Evolutionary conservation across 495 filamentous ascomycete species (phyloP).

Genomic region (Podospora conica): DNA sequence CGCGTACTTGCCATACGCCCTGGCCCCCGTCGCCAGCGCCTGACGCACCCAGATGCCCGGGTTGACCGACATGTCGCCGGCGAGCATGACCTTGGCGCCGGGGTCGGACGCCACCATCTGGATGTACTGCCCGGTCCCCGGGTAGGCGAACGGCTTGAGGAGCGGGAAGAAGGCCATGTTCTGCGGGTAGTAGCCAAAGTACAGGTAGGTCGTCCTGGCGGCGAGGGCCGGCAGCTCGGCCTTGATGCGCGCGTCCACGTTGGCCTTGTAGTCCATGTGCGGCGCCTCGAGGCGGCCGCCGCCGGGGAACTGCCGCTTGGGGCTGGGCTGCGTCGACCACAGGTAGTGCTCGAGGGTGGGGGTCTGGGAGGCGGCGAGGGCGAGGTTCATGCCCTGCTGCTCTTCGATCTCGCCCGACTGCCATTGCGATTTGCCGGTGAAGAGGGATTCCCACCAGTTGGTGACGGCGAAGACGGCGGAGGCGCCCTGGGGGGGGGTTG

Average conservation of each 20-base stretch:
- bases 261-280: slow-evolving; percentile 32
- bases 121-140: slow-evolving; percentile 11
- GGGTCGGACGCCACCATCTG: slow-evolving; percentile 11
- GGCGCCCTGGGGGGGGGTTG: slow-evolving; percentile 3
- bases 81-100: slow-evolving; percentile 11
- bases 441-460: slow-evolving; percentile 14
- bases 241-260: slow-evolving; percentile 33
- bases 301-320: slow-evolving; percentile 17
- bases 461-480: slow-evolving; percentile 12
- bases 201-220: slow-evolving; percentile 33
- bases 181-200: slow-evolving; percentile 23
- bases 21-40: slow-evolving; percentile 4
- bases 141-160: slow-evolving; percentile 6
- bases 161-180: slow-evolving; percentile 13
- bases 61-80: slow-evolving; percentile 16
- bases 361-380: slow-evolving; percentile 34
- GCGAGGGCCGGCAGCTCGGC: slow-evolving; percentile 17
- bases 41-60: slow-evolving; percentile 16
- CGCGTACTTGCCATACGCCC: slow-evolving; percentile 10
- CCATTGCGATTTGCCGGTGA: slow-evolving; percentile 5
- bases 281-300: slow-evolving; percentile 17
- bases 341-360: slow-evolving; percentile 40
- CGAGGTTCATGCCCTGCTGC: slow-evolving; percentile 34
- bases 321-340: slow-evolving; percentile 40
- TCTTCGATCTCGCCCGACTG: slow-evolving; percentile 14